Evolutionary conservation across 768 basidiomycete genomes (phyloP).

Genomic region (Lactarius tabidus): DNA sequence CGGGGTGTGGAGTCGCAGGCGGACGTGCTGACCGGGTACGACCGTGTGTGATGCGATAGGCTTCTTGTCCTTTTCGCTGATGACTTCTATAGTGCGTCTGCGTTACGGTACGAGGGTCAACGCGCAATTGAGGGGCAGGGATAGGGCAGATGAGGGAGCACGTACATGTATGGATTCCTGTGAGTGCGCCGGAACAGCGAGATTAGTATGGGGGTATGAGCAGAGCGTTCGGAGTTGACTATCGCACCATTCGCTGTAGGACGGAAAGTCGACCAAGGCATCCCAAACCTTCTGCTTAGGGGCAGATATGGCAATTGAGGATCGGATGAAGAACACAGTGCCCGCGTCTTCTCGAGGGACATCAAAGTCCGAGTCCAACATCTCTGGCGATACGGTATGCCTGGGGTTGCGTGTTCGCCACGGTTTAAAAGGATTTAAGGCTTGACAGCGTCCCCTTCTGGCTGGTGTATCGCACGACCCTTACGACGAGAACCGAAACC

Average conservation of each 20-base stretch:
- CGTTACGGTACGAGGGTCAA: neutral
- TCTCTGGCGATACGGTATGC: neutral
- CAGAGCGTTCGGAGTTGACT: neutral
- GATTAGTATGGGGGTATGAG: neutral
- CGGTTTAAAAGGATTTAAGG: neutral
- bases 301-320: conserved; percentile 12
- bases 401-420: neutral
- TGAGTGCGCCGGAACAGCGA: neutral
- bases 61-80: conserved; percentile 6
- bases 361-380: neutral
- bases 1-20: neutral
- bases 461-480: no score
- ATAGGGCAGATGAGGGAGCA: neutral
- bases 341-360: neutral
- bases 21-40: conserved; percentile 4
- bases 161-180: conserved; percentile 18
- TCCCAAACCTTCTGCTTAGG: conserved; percentile 16
- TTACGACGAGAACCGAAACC: no score
- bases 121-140: no score
- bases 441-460: no score
- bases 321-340: conserved; percentile 9
- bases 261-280: conserved; percentile 13
- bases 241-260: conserved; percentile 15
- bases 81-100: conserved; percentile 11
- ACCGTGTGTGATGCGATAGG: neutral